Base-by-base conservation (phyloP, 495 filamentous ascomycete species). In the Chaetomium tenue region DNA sequence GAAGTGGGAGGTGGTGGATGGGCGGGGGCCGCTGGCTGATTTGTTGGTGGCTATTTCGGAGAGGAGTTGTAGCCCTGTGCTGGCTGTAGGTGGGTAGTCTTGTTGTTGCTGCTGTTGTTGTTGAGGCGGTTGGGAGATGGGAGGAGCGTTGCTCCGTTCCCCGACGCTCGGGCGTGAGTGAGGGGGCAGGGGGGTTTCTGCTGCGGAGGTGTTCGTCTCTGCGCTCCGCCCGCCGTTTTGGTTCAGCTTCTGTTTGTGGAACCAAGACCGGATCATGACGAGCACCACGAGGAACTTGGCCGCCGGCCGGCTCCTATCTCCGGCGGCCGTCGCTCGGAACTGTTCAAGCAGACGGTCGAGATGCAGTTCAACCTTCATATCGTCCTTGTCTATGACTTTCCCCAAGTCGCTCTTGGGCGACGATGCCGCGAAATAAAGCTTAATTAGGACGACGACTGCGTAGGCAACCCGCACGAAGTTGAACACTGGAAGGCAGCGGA, bases 361-460 rank as follows among this genome's bases (percentile, higher is more conserved):
- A 69, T 93, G 89, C 30, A 88, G 77, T 61, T 93, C 89, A 11
- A 96, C 85, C 48, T 85, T 84, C 71, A 97, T 82, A 51, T 88
- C 84, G 42, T 89, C 83, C 63, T 87, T 86, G 59, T 88, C 84
- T 63, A 97, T 88, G 23, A 96, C 83, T 69, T 87, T 89, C 5
- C 89, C 89, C 1, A 97, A 77, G 67, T 89, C 88, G 25, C 85
- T 86, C 51, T 85, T 76, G 0, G 89, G 82, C 13, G 85, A 81
- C 15, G 83, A 86, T 12, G 91, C 87, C 3, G 90, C 87, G 56
- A 91, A 90, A 74, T 91, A 91, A 64, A 97, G 84, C 70, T 95
- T 97, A 72, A 96, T 91, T 20, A 97, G 75, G 20, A 92, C 85
- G n/a, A 97, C 87, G 23, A 89, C 83, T 6, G 91, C 89, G 61